Evolutionary conservation across 164 flowering plant species (phyloP).

Genomic region (Euptelea pleiosperma): DNA sequence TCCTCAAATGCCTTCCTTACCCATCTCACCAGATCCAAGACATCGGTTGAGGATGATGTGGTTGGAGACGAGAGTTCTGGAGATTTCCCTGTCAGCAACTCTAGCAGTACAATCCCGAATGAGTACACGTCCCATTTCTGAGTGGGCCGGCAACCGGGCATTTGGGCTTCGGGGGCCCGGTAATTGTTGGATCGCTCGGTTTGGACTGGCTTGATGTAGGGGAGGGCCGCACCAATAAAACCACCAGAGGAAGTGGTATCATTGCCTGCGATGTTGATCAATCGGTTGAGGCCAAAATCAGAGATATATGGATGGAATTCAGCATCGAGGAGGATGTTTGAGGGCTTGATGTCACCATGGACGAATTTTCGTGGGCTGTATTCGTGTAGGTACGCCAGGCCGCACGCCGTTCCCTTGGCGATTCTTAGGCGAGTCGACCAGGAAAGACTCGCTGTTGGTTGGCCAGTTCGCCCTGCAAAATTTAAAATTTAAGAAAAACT

Average conservation of each 20-base stretch:
- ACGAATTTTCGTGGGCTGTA: slow-evolving; percentile 83
- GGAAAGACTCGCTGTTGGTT: slow-evolving; percentile 47
- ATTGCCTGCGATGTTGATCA: slow-evolving; percentile 61
- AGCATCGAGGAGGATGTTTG: slow-evolving; percentile 86
- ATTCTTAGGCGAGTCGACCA: slow-evolving; percentile 75
- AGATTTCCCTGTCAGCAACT: slow-evolving; percentile 74
- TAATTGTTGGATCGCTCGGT: slow-evolving; percentile 51
- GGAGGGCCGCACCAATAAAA: slow-evolving; percentile 67
- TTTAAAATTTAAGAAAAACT: too few species aligned
- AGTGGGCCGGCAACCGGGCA: slow-evolving; percentile 44
- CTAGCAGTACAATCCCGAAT: slow-evolving; percentile 79
- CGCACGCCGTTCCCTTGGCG: slow-evolving; percentile 75
- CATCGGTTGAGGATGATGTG: slow-evolving; percentile 42
- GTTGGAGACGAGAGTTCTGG: slow-evolving; percentile 61
- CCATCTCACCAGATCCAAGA: slow-evolving; percentile 74
- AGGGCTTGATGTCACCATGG: slow-evolving; percentile 88
- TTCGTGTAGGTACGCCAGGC: slow-evolving; percentile 86
- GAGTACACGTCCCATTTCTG: slow-evolving; percentile 96
- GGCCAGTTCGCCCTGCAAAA: slow-evolving; percentile 70
- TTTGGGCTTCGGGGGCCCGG: slow-evolving; percentile 77
- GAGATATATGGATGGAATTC: slow-evolving; percentile 67
- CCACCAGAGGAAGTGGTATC: slow-evolving; percentile 60
- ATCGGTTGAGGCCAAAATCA: slow-evolving; percentile 79
- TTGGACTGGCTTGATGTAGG: slow-evolving; percentile 45
- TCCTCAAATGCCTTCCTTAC: slow-evolving; percentile 78